Percentiles rank a stretch among this genome's conserved stretches.
Conservation (phyloP, 2,329 filamentous ascomycete species). For the Fusarium transvaalense region DNA sequence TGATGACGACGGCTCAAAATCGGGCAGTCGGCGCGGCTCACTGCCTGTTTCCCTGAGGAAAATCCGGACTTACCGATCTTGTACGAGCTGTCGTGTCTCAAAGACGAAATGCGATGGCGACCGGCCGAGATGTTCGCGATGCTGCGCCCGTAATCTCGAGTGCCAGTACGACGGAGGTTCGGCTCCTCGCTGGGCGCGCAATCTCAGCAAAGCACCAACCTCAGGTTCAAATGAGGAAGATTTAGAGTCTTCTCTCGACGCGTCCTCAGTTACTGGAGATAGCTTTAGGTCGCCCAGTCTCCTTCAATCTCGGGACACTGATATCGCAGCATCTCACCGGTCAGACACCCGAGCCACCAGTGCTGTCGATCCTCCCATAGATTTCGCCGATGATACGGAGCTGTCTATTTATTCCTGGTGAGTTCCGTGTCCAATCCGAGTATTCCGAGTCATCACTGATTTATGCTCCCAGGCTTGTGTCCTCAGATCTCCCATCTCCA, state of each 20-base stretch:
- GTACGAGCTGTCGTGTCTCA: slow-evolving; percentile 55
- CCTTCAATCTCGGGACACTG: slow-evolving; percentile 45
- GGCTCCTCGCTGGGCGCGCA: slow-evolving; percentile 55
- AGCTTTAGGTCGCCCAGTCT: slow-evolving; percentile 44
- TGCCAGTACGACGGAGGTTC: slow-evolving; percentile 57
- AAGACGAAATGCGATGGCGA: slow-evolving; percentile 60
- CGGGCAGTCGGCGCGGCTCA: slow-evolving; percentile 39
- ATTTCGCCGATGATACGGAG: slow-evolving; percentile 47
- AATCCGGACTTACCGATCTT: slow-evolving; percentile 58
- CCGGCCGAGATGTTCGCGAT: slow-evolving; percentile 56
- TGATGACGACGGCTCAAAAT: slow-evolving; percentile 52
- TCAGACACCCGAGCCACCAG: slow-evolving; percentile 43
- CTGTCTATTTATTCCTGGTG: slow-evolving; percentile 48
- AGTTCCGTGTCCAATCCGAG: neutral
- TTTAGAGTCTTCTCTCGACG: slow-evolving; percentile 33
- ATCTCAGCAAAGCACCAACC: slow-evolving; percentile 47
- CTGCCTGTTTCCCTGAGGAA: slow-evolving; percentile 53
- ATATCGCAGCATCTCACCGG: slow-evolving; percentile 33
- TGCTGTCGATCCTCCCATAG: slow-evolving; percentile 37
- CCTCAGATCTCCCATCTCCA: slow-evolving; percentile 51
- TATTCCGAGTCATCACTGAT: slow-evolving; percentile 12
- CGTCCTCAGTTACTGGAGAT: slow-evolving; percentile 35
- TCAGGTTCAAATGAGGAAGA: slow-evolving; percentile 45
- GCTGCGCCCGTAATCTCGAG: slow-evolving; percentile 51
- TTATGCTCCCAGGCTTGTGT: slow-evolving; percentile 49